A percentile compares a stretch with the other conserved stretches of the same genome.
phyloP scores from a whole-genome alignment of 148 eudicot species.

The Silene conica region DNA sequence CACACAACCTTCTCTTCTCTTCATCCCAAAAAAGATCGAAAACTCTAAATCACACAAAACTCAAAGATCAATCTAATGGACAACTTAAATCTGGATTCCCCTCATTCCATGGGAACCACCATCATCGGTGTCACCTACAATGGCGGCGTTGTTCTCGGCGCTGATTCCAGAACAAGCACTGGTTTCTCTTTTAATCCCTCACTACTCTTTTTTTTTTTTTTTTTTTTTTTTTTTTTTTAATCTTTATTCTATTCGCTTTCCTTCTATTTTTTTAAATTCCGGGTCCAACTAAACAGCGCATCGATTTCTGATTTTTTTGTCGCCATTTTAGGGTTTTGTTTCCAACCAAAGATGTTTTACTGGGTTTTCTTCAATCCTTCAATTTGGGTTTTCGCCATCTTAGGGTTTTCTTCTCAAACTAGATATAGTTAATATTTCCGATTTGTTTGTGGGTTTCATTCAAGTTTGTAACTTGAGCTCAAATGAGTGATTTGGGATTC shows the following conservation, averaged over 20 bases:
- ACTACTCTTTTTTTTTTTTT: too few relatives aligned
- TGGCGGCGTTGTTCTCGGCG: slow-evolving; percentile 95
- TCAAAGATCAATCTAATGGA: slow-evolving; percentile 18
- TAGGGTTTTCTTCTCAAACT: slow-evolving; percentile 17
- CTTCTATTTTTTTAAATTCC: background rate
- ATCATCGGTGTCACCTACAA: slow-evolving; percentile 91
- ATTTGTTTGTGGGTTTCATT: background rate
- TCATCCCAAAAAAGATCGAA: background rate
- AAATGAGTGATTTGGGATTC: background rate
- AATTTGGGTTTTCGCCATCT: background rate
- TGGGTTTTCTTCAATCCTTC: background rate
- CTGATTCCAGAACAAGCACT: slow-evolving; percentile 97
- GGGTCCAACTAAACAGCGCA: background rate
- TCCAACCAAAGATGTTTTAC: too few relatives aligned
- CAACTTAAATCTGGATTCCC: slow-evolving; percentile 39
- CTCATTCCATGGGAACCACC: slow-evolving; percentile 92
- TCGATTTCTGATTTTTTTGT: background rate
- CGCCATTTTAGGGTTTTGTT: background rate
- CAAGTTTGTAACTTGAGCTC: slow-evolving; percentile 16
- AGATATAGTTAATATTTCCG: background rate
- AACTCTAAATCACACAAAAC: background rate
- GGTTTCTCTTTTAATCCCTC: slow-evolving; percentile 36
- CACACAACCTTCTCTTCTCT: background rate
- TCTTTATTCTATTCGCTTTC: background rate
- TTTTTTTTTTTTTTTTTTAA: too few relatives aligned